Percentiles rank a stretch among this genome's conserved stretches.
Evolutionary conservation across 768 basidiomycete species (phyloP).

Genomic region (Suillus placidus): DNA sequence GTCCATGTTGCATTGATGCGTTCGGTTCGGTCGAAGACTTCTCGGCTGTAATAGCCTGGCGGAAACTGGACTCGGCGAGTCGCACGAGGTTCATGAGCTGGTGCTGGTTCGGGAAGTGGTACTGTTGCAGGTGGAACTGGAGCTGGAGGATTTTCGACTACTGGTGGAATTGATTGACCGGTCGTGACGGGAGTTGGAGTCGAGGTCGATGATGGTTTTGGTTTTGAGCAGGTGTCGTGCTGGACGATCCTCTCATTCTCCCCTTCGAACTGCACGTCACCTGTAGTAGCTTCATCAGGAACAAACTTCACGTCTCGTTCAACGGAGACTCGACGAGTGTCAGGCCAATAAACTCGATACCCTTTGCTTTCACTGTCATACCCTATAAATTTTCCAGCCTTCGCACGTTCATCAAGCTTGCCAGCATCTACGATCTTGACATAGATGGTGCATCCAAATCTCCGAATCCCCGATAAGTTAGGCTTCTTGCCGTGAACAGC

Average conservation of each 20-base stretch:
- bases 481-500: slow-evolving; percentile 26
- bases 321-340: slow-evolving; percentile 13
- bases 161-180: too few relatives aligned
- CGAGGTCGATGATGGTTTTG: too few relatives aligned
- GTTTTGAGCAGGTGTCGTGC: too few relatives aligned
- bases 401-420: slow-evolving; percentile 15
- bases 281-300: slow-evolving; percentile 1
- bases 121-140: too few relatives aligned
- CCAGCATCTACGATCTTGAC: slow-evolving; percentile 13
- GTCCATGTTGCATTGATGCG: too few relatives aligned
- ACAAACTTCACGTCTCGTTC: slow-evolving; percentile 20
- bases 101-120: too few relatives aligned
- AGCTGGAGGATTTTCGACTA: too few relatives aligned
- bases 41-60: too few relatives aligned
- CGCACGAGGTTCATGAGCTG: too few relatives aligned
- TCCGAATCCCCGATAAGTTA: slow-evolving; percentile 22
- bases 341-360: slow-evolving; percentile 24
- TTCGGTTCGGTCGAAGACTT: too few relatives aligned
- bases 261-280: slow-evolving; percentile 18
- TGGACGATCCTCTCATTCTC: slow-evolving; percentile 6
- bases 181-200: too few relatives aligned
- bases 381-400: slow-evolving; percentile 17
- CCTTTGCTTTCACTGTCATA: slow-evolving; percentile 20
- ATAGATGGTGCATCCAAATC: slow-evolving; percentile 24
- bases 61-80: too few relatives aligned